phyloP scores from a whole-genome alignment of 2,329 filamentous ascomycete genomes.

The Colletotrichum sp. region DNA sequence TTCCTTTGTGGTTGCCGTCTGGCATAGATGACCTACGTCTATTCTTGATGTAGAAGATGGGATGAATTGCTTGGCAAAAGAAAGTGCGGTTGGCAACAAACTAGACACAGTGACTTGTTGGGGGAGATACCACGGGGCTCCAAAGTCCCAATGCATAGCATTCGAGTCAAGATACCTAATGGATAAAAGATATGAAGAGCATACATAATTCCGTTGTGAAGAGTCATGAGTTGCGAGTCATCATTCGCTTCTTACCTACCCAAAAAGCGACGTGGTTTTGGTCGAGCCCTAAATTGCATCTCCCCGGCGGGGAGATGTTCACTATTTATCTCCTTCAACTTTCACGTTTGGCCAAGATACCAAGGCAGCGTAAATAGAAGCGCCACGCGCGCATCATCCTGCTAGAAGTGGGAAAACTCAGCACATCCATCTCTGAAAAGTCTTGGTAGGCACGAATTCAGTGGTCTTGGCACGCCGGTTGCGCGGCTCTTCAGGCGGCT shows the following conservation, averaged over 20 bases:
- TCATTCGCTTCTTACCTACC: background rate
- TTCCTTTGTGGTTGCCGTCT: background rate
- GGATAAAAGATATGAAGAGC: background rate
- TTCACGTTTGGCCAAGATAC: conserved; percentile 1
- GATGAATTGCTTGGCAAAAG: background rate
- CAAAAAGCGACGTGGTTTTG: background rate
- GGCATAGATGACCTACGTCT: background rate
- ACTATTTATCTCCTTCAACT: background rate
- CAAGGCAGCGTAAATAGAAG: background rate
- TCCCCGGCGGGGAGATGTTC: background rate
- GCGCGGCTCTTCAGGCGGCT: background rate
- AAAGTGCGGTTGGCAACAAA: background rate
- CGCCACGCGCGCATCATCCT: background rate
- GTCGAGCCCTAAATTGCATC: background rate
- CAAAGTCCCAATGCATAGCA: background rate
- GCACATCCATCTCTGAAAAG: background rate
- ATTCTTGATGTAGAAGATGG: background rate
- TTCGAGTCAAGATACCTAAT: conserved; percentile 1
- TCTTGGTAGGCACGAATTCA: background rate
- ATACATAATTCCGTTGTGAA: background rate
- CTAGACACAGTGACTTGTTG: background rate
- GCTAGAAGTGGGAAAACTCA: background rate
- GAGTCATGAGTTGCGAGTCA: background rate
- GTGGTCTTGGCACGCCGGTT: background rate
- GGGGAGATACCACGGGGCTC: background rate